Evolutionary conservation across 1,139 yeast genomes (phyloP), one percentile per base, ranked within the genome.

Genomic region (Taphrina deformans): DNA sequence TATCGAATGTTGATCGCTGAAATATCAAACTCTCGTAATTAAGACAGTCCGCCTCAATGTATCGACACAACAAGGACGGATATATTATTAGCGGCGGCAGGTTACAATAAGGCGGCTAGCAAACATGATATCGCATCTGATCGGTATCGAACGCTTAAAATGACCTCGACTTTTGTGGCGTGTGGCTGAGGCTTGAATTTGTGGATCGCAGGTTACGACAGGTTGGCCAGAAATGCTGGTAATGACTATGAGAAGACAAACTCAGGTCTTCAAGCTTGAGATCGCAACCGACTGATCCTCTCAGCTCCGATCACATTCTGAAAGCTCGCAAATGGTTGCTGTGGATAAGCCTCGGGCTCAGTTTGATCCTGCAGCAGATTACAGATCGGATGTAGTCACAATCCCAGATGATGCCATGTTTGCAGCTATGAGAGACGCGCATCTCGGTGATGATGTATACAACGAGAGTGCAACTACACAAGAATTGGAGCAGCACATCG

Each of bases 381-480:
- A 60, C 62, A 59, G 67, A 16, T 60, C 65, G 24, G 98, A 92
- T 75, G 92, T 97, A 1, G 91, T 92, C 83, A 92, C 97, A 10
- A 89, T 90, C 12, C 98, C 97, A 41, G 87, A 96, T 1, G 80
- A 80, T 65, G 79, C 84, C 60, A 91, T 92, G 97, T 74, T 86
- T 59, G 79, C 80, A 66, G 86, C 89, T 18, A 85, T 84, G 65
- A 68, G 82, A 27, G 74, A 79, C 33, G 85, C 90, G 50, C 79
- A 93, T 3, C 76, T 83, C 71, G 98, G 98, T 61, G 98, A 92
- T 73, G 84, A 95, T 2, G 97, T 92, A 31, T 91, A 91, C 77
- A 83, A 85, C 69, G 97, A 92, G 76, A 97, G 92, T 75, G 78
- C 78, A 29, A 83, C 85, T 69, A 90, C 97, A 21, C 77, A 80